phyloP scores from a whole-genome alignment of 331 rosid genomes.

The Dryas integrifolia region DNA sequence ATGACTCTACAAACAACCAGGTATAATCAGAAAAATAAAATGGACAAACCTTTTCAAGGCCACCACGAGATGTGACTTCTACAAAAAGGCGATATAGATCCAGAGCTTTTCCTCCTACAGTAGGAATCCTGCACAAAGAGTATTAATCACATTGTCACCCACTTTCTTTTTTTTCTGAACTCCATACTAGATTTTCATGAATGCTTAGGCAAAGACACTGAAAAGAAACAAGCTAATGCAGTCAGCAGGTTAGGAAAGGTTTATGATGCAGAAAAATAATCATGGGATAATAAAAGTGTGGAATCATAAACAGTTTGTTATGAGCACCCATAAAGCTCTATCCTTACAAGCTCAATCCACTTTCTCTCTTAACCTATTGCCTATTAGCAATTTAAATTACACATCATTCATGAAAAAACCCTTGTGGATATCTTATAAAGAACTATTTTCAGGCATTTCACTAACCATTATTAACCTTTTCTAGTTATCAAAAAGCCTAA shows the following conservation, averaged over 20 bases:
- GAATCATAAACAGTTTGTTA: not conserved
- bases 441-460: not conserved
- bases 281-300: not conserved
- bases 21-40: constrained; percentile 3
- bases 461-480: not conserved
- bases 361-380: not conserved
- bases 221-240: not conserved
- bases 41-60: constrained; percentile 63
- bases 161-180: constrained; percentile 16
- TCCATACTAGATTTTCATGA: constrained; percentile 16
- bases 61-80: constrained; percentile 83
- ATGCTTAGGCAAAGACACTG: not conserved
- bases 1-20: not conserved
- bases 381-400: not conserved
- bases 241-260: not conserved
- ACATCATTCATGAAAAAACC: not conserved
- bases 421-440: not conserved
- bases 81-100: constrained; percentile 69
- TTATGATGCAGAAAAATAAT: not conserved
- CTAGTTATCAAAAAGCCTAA: not conserved
- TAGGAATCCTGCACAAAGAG: constrained; percentile 55
- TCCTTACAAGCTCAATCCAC: not conserved
- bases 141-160: constrained; percentile 6
- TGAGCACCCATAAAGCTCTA: not conserved
- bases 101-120: constrained; percentile 65